phyloP scores from a whole-genome alignment of 257 asterid genomes.

The Paulownia fortunei region DNA sequence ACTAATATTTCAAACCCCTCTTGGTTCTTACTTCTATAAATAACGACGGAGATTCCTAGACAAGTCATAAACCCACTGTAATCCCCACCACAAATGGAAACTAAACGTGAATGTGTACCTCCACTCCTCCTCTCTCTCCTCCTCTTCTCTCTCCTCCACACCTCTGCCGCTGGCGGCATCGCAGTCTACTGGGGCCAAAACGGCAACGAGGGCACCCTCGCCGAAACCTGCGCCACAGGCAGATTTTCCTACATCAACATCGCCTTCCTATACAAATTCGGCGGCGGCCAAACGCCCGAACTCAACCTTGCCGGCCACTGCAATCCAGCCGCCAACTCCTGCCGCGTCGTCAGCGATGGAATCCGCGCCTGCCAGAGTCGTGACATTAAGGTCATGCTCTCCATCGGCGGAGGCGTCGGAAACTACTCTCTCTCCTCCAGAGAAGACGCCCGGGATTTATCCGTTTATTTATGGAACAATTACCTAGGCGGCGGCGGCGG shows the following conservation, averaged over 20 bases:
- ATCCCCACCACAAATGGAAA: conserved; percentile 34
- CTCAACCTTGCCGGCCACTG: conserved; percentile 90
- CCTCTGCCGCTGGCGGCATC: conserved; percentile 49
- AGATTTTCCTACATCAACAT: conserved; percentile 60
- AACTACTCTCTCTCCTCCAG: conserved; percentile 61
- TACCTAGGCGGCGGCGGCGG: conserved; percentile 57
- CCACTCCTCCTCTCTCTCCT: conserved; percentile 32
- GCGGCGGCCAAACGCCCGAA: conserved; percentile 63
- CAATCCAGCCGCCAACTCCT: conserved; percentile 52
- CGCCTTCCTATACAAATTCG: conserved; percentile 66
- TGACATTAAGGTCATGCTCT: conserved; percentile 64
- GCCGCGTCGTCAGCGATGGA: conserved; percentile 48
- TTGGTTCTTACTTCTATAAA: conserved; percentile 13
- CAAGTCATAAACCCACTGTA: not conserved
- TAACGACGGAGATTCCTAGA: not conserved
- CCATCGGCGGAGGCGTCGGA: conserved; percentile 76
- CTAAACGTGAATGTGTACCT: conserved; percentile 15
- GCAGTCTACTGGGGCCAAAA: conserved; percentile 88
- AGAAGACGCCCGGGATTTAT: conserved; percentile 53
- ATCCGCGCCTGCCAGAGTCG: conserved; percentile 56
- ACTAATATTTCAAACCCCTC: not conserved
- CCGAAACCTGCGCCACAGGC: conserved; percentile 73
- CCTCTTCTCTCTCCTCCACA: conserved; percentile 29
- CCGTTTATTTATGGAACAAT: conserved; percentile 61
- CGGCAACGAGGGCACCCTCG: conserved; percentile 69